Evolutionary conservation across 1,284 basidiomycete species (phyloP), one percentile per base, ranked within the genome.

Genomic region (Tilletia caries): DNA sequence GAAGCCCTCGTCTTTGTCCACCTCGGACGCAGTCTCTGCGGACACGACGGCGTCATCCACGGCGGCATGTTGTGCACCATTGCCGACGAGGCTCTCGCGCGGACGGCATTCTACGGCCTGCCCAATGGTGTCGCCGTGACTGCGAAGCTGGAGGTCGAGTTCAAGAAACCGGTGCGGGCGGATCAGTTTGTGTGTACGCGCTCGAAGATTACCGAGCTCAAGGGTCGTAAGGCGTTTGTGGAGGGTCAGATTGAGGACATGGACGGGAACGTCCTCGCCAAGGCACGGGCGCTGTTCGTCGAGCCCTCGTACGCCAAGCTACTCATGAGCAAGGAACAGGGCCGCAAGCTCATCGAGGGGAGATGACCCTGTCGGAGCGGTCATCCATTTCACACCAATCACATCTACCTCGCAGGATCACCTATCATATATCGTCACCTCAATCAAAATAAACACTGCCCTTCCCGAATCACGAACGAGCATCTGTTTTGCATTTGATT

Each of bases 101-200:
- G 95, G 70, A 91, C 89, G 73, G 93, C 69, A 52, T 70, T 73
- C 66, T 67, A 79, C 71, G 74, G 71, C n/a, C 71, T 97, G 0
- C 93, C 93, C 0, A 90, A 91, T 37, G 90, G 91, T 80, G 89
- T 97, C 64, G 95, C 92, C n/a, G 93, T 98, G 13, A 98, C 95
- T 0, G 95, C 93, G 1, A 76, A 79, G 18, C 70, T 85, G 4
- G 78, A 82, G 64, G 70, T 85, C 65, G 74, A 80, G 65, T 85
- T 85, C 71, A 73, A 80, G 25, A 80, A 77, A 29, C 84, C 84
- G 8, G 80, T 79, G 1, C 75, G 75, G 41, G 84, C 84, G 2
- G 76, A 84, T 66, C 78, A 78, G 65, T 81, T 75, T 62, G 66
- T 95, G 74, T 87, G 91, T 32, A 86, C 92, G 73, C 88, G 89